Conservation (phyloP, 2,329 filamentous ascomycete species). For the Xylaria sp. region DNA sequence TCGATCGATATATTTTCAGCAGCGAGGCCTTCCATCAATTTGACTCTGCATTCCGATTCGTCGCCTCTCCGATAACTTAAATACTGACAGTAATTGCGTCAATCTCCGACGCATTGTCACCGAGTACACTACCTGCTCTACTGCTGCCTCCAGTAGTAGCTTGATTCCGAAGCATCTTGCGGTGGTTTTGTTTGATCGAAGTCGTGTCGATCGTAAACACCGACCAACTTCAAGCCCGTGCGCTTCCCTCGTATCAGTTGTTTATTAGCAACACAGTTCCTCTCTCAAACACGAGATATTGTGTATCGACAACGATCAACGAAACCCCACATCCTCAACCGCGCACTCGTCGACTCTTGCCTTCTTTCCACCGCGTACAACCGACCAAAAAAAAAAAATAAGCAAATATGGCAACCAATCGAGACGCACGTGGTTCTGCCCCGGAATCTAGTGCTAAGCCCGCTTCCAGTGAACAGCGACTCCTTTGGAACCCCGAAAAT, state of each 20-base stretch:
- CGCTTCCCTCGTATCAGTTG: not conserved
- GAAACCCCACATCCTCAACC: not conserved
- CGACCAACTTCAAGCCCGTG: not conserved
- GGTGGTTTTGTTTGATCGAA: not conserved
- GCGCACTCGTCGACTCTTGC: not conserved
- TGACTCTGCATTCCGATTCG: not conserved
- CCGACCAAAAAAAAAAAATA: not conserved
- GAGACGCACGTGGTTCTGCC: constrained; percentile 39
- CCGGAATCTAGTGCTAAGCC: constrained; percentile 41
- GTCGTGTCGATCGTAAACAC: not conserved
- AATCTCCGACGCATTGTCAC: not conserved
- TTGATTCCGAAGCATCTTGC: not conserved
- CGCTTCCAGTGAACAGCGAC: constrained; percentile 44
- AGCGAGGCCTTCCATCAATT: not conserved
- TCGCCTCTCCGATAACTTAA: not conserved
- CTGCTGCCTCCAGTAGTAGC: not conserved
- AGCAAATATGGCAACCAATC: constrained; percentile 40
- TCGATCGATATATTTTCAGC: not conserved
- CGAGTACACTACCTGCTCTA: not conserved
- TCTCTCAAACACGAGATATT: not conserved
- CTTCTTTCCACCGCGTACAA: not conserved
- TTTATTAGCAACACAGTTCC: not conserved
- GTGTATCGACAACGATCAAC: not conserved
- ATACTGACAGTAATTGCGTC: not conserved
- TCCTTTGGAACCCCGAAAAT: constrained; percentile 96